Percentiles rank a stretch among this genome's conserved stretches.
phyloP scores from a whole-genome alignment of 73 alveolate genomes.

The Blepharisma japonicum region DNA sequence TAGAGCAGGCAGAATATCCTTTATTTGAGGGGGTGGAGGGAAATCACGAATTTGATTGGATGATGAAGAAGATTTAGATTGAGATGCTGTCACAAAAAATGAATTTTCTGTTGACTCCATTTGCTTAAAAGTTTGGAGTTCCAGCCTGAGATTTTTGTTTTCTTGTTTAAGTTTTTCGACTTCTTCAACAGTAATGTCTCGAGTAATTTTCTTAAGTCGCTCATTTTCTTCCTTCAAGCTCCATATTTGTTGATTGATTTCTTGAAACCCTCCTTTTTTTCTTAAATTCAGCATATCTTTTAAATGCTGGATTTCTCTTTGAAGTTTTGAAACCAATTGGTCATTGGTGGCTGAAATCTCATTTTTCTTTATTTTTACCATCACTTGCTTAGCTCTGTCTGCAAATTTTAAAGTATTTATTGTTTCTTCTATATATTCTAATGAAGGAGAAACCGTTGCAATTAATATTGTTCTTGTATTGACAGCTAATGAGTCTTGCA shows the following conservation, averaged over 20 bases:
- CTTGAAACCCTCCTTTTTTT: conserved; percentile 68
- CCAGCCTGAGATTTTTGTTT: conserved; percentile 68
- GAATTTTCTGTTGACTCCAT: background rate
- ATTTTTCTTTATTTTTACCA: conserved; percentile 68
- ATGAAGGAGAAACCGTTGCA: conserved; percentile 80
- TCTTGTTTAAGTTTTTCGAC: conserved; percentile 67
- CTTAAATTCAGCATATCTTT: conserved; percentile 65
- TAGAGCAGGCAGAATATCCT: conserved; percentile 9
- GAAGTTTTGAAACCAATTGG: conserved; percentile 68
- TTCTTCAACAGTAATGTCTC: conserved; percentile 44
- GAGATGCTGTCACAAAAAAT: conserved; percentile 13
- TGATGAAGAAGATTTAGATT: background rate
- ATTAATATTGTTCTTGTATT: conserved; percentile 71
- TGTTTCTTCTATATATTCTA: conserved; percentile 75
- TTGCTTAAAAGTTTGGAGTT: conserved; percentile 34
- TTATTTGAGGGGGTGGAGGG: background rate
- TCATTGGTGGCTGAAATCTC: conserved; percentile 79
- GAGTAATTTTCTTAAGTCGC: conserved; percentile 50
- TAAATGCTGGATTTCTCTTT: conserved; percentile 72
- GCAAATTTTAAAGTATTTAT: conserved; percentile 86
- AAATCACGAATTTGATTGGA: background rate
- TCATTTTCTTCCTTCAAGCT: conserved; percentile 68
- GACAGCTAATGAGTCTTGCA: conserved; percentile 86
- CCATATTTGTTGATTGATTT: conserved; percentile 48
- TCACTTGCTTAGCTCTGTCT: conserved; percentile 81